Evolutionary conservation across 1,139 yeast genomes (phyloP), one percentile per base, ranked within the genome.

Genomic region (Wickerhamomyces sp.): DNA sequence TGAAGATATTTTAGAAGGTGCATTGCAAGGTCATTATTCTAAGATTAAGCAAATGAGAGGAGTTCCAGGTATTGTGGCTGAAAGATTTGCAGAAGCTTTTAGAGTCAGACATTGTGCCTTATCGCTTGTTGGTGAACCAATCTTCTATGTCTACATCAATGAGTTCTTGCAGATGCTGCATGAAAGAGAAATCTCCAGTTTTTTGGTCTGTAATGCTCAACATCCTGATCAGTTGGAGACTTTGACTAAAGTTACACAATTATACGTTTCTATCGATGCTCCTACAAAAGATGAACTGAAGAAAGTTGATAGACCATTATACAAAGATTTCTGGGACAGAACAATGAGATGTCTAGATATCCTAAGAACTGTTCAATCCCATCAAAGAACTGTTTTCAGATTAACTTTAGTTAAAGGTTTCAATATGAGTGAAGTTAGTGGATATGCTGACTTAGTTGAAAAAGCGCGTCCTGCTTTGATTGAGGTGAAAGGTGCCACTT

Each of bases 41-140:
- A 89, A 89, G 59, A 89, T 89, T 54, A 90, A 89, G 62, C 96
- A 88, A 63, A 78, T 89, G 90, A 73, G 95, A 59, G 97, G 97
- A 44, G 95, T 90, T 33, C 97, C 97, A 1, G 97, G 97, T 28
- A 87, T 90, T 39, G 86, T 84, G 48, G 83, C 89, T 54, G 95
- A 86, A 29, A 70, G 97, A 55, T 89, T 89, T 60, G 82, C 88
- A 31, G 96, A 89, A 56, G 97, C 97, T 0, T 88, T 89, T 63
- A 73, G 76, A 42, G 95, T 89, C 14, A 78, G 78, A 41, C 97
- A 89, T 58, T 89, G 97, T 68, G 97, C 97, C 1, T 70, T 89
- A 37, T 87, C 96, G 7, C 68, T 89, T 31, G 97, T 90, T 20
- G 97, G 97, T 19, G 97, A 89, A 60, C 97, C 97, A 1, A 89